These are phyloP conservation scores for Lactarius pseudohatsudake DNA, from an alignment of 768 basidiomycete species.

Conservation along the genomic window DNA sequence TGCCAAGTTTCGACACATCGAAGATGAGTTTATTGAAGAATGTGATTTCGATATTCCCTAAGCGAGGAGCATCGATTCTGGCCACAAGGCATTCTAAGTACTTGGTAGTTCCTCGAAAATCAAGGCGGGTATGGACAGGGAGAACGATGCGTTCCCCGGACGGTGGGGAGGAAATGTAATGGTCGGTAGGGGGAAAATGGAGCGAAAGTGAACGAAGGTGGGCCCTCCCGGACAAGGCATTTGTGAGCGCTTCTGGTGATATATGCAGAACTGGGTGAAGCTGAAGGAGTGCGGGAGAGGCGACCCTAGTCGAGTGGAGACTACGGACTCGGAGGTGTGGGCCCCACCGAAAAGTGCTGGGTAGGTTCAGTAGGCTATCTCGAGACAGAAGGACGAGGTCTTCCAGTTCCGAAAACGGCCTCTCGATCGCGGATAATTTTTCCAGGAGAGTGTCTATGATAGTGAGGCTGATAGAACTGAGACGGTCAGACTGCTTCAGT, in stretches of 20 bases:
- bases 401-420: not conserved
- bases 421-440: not conserved
- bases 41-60: not conserved
- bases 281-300: not conserved
- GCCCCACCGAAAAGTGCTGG: not conserved
- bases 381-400: not conserved
- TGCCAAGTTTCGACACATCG: not conserved
- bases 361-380: not conserved
- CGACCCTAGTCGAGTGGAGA: not conserved
- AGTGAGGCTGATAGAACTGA: not conserved
- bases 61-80: not conserved
- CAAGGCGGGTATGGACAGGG: not conserved
- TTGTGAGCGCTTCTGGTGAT: not conserved
- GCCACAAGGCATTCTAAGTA: not conserved
- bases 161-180: not conserved
- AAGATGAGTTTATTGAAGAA: not conserved
- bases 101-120: not conserved
- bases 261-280: not conserved
- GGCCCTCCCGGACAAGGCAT: not conserved
- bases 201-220: not conserved
- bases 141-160: not conserved
- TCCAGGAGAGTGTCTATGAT: not conserved
- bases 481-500: not conserved
- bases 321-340: not conserved
- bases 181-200: not conserved